phyloP scores from a whole-genome alignment of 805 yeast genomes.

The Yarrowia osloensis region DNA sequence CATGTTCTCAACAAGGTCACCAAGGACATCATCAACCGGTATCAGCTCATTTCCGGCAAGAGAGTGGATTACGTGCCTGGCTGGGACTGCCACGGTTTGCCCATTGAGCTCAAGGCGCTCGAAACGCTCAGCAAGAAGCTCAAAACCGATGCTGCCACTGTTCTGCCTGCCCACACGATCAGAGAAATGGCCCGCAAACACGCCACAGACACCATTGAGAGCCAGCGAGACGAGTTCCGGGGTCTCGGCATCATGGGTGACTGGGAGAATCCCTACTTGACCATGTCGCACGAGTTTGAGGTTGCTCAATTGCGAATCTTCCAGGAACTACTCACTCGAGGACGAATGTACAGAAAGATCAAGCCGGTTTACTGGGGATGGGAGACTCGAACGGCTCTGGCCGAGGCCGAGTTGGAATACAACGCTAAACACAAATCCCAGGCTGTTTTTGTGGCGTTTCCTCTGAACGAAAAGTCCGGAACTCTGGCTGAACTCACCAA shows the following conservation, averaged over 20 bases:
- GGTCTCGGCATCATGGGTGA: constrained; percentile 81
- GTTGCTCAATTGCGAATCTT: constrained; percentile 73
- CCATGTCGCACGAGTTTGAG: constrained; percentile 73
- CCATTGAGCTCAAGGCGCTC: constrained; percentile 87
- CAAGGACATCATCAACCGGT: constrained; percentile 82
- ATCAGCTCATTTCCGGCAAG: constrained; percentile 61
- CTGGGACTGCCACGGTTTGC: constrained; percentile 99
- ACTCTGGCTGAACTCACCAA: not conserved
- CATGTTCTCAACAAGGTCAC: constrained; percentile 88
- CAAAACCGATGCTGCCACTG: constrained; percentile 43
- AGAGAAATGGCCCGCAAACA: constrained; percentile 66
- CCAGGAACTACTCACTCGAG: constrained; percentile 60
- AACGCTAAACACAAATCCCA: constrained; percentile 73
- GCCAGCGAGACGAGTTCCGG: constrained; percentile 65
- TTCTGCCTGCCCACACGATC: constrained; percentile 53
- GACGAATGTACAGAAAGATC: constrained; percentile 76
- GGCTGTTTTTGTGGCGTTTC: constrained; percentile 41
- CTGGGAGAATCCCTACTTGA: constrained; percentile 70
- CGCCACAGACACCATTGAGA: constrained; percentile 65
- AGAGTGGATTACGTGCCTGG: constrained; percentile 81
- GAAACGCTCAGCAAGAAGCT: constrained; percentile 47
- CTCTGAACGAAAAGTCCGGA: not conserved
- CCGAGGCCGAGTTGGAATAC: constrained; percentile 95
- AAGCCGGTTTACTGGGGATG: constrained; percentile 98
- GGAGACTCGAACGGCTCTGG: constrained; percentile 89